These are phyloP conservation scores for Mucor racemosus DNA, from an alignment of 371 early-diverging fungal genomes.

Conservation along the genomic window DNA sequence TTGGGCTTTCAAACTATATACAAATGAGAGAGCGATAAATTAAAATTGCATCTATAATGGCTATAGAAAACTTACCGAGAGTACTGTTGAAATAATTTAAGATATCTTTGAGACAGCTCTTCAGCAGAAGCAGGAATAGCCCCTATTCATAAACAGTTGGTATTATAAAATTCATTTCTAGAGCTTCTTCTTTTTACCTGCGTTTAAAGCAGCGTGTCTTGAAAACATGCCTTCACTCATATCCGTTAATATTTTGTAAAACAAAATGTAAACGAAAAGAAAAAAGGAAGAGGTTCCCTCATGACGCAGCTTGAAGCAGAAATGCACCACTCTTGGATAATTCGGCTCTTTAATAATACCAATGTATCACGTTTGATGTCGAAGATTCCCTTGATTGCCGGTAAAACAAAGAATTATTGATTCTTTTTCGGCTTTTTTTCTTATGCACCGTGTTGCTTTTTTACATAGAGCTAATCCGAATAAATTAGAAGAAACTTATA, in stretches of 20 bases:
- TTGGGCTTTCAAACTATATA: conserved; percentile 63
- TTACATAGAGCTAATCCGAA: no score
- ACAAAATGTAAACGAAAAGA: background rate
- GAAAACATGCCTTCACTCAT: conserved; percentile 49
- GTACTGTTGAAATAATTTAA: conserved; percentile 63
- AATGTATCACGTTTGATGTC: background rate
- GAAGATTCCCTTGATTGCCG: no score
- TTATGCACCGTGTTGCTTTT: background rate
- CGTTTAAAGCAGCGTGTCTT: conserved; percentile 38
- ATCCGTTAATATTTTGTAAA: background rate
- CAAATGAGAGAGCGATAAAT: background rate
- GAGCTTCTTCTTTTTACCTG: conserved; percentile 24
- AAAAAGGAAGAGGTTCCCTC: conserved; percentile 11
- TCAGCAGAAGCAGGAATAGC: conserved; percentile 56
- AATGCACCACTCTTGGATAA: conserved; percentile 1
- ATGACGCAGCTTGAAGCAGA: conserved; percentile 5
- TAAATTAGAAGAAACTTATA: no score
- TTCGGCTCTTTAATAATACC: background rate
- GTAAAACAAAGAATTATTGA: background rate
- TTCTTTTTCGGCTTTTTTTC: background rate
- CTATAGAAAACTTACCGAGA: conserved; percentile 49
- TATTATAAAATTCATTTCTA: background rate
- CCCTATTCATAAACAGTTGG: conserved; percentile 24
- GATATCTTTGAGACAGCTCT: conserved; percentile 66
- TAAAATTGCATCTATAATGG: background rate